Conservation (phyloP, 495 filamentous ascomycete species). For the Aspergillus sparsus region DNA sequence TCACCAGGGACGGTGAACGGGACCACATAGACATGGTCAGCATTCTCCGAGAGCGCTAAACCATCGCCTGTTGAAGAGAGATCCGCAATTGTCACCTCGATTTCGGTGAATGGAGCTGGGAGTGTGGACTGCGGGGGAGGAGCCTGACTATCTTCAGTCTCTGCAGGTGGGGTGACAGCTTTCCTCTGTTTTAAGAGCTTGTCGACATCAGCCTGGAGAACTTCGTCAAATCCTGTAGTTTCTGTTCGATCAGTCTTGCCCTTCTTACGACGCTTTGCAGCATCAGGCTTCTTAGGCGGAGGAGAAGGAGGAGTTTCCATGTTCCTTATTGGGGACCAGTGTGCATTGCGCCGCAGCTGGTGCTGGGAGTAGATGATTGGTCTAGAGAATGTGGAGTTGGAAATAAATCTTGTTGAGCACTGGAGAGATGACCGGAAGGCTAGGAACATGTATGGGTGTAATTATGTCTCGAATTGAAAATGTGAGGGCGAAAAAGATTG, state of each 20-base stretch:
- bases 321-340: slow-evolving; percentile 23
- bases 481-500: not conserved
- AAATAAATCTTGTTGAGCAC: slow-evolving; percentile 14
- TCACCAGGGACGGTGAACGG: slow-evolving; percentile 90
- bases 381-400: slow-evolving; percentile 6
- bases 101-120: slow-evolving; percentile 69
- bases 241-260: slow-evolving; percentile 46
- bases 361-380: slow-evolving; percentile 4
- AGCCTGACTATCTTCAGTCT: slow-evolving; percentile 25
- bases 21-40: slow-evolving; percentile 78
- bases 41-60: slow-evolving; percentile 64
- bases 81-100: slow-evolving; percentile 73
- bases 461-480: not conserved
- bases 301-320: slow-evolving; percentile 29
- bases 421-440: slow-evolving; percentile 12
- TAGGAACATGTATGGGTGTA: slow-evolving; percentile 18
- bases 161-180: slow-evolving; percentile 23
- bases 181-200: slow-evolving; percentile 57
- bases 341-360: slow-evolving; percentile 25
- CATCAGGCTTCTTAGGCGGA: slow-evolving; percentile 29
- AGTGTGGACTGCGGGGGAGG: slow-evolving; percentile 35
- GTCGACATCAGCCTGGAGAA: slow-evolving; percentile 70
- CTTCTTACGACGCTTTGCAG: slow-evolving; percentile 57
- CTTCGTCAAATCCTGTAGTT: slow-evolving; percentile 60
- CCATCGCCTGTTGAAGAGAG: slow-evolving; percentile 92